Evolutionary conservation across 768 basidiomycete species (phyloP), one percentile per base, ranked within the genome.

Genomic region (Lentinula sp.): DNA sequence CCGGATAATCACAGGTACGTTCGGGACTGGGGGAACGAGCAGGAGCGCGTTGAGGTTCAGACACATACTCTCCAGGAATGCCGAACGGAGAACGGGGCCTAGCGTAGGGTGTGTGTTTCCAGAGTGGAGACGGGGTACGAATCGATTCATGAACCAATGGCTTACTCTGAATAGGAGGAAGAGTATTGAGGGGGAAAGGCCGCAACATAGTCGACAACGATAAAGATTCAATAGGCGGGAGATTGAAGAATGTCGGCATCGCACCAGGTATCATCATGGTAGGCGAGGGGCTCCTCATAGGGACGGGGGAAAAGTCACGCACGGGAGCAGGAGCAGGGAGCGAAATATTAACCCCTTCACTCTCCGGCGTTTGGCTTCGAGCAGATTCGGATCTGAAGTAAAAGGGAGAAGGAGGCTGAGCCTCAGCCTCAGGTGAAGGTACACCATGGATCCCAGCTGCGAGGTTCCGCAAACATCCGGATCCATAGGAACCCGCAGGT

Each of bases 391-490:
- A 65, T 54, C 60, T 51, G 66, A 64, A 63, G 64, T 64, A 66
- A 63, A 68, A 65, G 0, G 66, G 68, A 35, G 70, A 68, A 6
- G 65, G 63, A 43, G 65, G 68, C 45, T 45, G 33, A 13, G 65
- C 52, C 35, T 63, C 51, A 13, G 65, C 52, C 35, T 63, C 51
- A 23, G 59, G 48, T 4, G 62, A 49, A 28, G n/a, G 28, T n/a
- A 54, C 12, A 33, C 45, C 33, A 7, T 37, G 43, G 6, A 36
- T 58, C 33, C 64, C 60, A 23, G 5, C 43, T 20, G 43, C 61
- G n/a, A 68, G 66, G 57, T 68, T 68, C 16, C 49, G 61, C 60
- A 68, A 65, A 54, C 54, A 35, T 23, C 59, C 59, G 10, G 35
- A 41, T 52, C 52, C 59, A 32, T 50, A 60, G 6, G 28, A 23